Conservation (phyloP, 768 basidiomycete species). For the Boletus fagicola region DNA sequence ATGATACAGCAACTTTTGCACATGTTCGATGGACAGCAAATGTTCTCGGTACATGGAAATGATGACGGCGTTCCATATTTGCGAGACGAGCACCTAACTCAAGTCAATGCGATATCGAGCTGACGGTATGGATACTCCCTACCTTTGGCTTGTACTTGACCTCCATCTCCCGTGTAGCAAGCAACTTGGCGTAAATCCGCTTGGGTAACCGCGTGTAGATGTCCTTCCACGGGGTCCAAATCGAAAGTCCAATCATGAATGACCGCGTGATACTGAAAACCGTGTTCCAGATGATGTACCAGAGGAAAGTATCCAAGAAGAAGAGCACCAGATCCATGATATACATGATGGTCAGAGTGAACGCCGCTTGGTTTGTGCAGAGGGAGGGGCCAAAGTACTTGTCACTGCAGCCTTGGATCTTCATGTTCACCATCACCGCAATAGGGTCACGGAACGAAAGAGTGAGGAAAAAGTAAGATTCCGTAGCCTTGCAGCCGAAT, state of each 20-base stretch:
- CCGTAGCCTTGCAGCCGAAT: slow-evolving; percentile 94
- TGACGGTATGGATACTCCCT: slow-evolving; percentile 13
- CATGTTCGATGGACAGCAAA: slow-evolving; percentile 96
- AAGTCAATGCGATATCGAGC: not conserved
- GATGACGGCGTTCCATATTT: slow-evolving; percentile 99
- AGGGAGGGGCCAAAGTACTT: slow-evolving; percentile 79
- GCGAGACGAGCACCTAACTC: slow-evolving; percentile 86
- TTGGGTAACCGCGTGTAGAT: slow-evolving; percentile 96
- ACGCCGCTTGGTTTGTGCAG: slow-evolving; percentile 91
- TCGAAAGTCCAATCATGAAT: slow-evolving; percentile 88
- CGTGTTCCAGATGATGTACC: slow-evolving; percentile 99
- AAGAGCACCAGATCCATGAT: slow-evolving; percentile 96
- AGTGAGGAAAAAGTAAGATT: slow-evolving; percentile 98
- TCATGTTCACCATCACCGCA: slow-evolving; percentile 94
- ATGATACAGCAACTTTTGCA: slow-evolving; percentile 96
- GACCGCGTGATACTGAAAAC: slow-evolving; percentile 86
- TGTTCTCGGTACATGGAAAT: slow-evolving; percentile 99
- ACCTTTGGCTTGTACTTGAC: slow-evolving; percentile 99
- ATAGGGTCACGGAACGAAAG: slow-evolving; percentile 93
- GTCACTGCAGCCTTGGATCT: slow-evolving; percentile 87
- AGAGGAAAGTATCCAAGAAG: slow-evolving; percentile 99
- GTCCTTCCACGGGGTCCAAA: slow-evolving; percentile 99
- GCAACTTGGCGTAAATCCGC: slow-evolving; percentile 92
- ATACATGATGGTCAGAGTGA: slow-evolving; percentile 97
- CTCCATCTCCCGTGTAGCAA: slow-evolving; percentile 95